Base-by-base conservation (phyloP, 2,329 filamentous ascomycete species). In the Apiospora marii region DNA sequence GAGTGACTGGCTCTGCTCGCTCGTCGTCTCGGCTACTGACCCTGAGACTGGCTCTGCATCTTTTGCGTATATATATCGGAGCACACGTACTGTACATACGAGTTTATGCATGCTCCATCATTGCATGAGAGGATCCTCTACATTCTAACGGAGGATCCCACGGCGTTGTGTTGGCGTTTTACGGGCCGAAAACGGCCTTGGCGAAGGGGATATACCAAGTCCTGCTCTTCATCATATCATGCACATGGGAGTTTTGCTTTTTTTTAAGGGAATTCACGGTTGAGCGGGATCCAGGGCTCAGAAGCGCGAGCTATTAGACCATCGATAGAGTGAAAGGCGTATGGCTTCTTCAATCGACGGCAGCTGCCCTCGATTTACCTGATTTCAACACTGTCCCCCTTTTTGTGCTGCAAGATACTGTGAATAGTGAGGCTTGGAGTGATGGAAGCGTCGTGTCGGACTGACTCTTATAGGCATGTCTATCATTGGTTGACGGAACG, bases 1-100 rank as follows among this genome's bases (percentile, higher is more conserved):
- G 72, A 73, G 41, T 73, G 49, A 70, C 37, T 41, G 58, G 58
- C 34, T 64, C 8, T 64, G 19, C 58, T 64, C 58, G 58, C 58
- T 64, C 58, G 41, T 64, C 58, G 58, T 64, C 34, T 64, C 34
- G 58, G 58, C 58, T 41, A 64, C 58, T 64, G 22, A 34, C 22
- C 34, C 41, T 64, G 67, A 37, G 67, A n/a, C 67, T 14, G 37
- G 37, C 22, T 13, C 12, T 13, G 27, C 44, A 46, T 49, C 43
- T 68, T 68, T 68, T 68, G 43, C 67, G 34, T 46, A 46, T 30
- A 46, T 34, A 68, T 19, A 37, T 49, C 22, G 41, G 27, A 49
- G 43, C 43, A 16, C 67, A 48, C n/a, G 67, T 34, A 49, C 27
- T 48, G 67, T 46, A 48, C 46, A 49, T 49, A 49, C 43, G 67